phyloP scores from a whole-genome alignment of 2,329 filamentous ascomycete species.

The Apiospora phragmitis region DNA sequence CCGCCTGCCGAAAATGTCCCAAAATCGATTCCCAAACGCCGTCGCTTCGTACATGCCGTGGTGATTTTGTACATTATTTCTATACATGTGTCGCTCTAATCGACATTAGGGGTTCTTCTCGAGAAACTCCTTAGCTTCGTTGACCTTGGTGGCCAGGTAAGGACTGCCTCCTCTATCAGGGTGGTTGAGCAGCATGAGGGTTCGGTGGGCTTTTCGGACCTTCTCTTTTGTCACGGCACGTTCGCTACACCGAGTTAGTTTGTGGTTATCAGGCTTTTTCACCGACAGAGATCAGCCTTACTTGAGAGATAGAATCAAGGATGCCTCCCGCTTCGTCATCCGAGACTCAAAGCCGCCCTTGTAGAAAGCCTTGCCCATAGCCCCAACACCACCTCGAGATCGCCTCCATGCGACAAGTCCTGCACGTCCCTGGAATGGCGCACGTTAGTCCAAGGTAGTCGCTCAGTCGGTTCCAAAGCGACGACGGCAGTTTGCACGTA shows the following conservation, averaged over 20 bases:
- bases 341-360: slow-evolving; percentile 97
- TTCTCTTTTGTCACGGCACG: slow-evolving; percentile 87
- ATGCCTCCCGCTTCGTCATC: slow-evolving; percentile 91
- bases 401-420: slow-evolving; percentile 86
- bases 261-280: neutral
- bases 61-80: slow-evolving; percentile 14
- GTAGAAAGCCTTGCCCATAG: slow-evolving; percentile 89
- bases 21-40: slow-evolving; percentile 13
- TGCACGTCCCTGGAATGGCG: slow-evolving; percentile 71
- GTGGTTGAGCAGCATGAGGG: slow-evolving; percentile 96
- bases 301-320: slow-evolving; percentile 88
- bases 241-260: slow-evolving; percentile 59
- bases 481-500: slow-evolving; percentile 29
- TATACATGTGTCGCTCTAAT: neutral
- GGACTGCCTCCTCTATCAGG: slow-evolving; percentile 96
- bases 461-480: slow-evolving; percentile 12
- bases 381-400: slow-evolving; percentile 74
- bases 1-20: neutral
- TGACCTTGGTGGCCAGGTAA: slow-evolving; percentile 95
- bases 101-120: slow-evolving; percentile 62
- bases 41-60: slow-evolving; percentile 12
- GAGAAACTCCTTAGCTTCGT: slow-evolving; percentile 95
- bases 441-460: slow-evolving; percentile 11
- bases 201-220: slow-evolving; percentile 91
- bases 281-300: slow-evolving; percentile 42